Evolutionary conservation across 306 rosid genomes (phyloP).

Genomic region (Hylodesmum podocarpum): DNA sequence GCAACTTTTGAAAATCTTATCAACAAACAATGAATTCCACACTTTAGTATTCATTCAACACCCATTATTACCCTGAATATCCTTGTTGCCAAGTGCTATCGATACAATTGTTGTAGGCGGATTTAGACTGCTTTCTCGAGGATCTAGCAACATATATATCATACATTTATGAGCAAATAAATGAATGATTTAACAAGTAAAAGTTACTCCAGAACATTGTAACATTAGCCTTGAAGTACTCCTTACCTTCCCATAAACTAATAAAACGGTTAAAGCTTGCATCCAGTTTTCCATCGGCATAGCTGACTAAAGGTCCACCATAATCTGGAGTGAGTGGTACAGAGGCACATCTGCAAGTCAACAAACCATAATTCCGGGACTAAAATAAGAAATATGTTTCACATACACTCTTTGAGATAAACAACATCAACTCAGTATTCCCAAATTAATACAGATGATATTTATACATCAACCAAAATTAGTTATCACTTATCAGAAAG

Average conservation of each 20-base stretch:
- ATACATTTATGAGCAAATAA: background rate
- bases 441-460: too few relatives aligned
- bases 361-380: too few relatives aligned
- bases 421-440: too few relatives aligned
- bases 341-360: slow-evolving; percentile 54
- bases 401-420: too few relatives aligned
- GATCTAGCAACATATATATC: slow-evolving; percentile 57
- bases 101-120: slow-evolving; percentile 69
- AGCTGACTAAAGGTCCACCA: slow-evolving; percentile 67
- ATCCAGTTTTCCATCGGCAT: slow-evolving; percentile 88
- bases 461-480: too few relatives aligned
- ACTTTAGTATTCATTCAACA: slow-evolving; percentile 11
- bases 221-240: background rate
- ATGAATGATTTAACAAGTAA: background rate
- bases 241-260: slow-evolving; percentile 76
- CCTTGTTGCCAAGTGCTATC: slow-evolving; percentile 56
- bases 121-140: slow-evolving; percentile 62
- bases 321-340: slow-evolving; percentile 79
- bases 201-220: background rate
- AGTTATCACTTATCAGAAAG: too few relatives aligned
- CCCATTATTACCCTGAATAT: slow-evolving; percentile 55
- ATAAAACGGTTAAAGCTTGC: slow-evolving; percentile 69
- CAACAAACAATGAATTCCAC: background rate
- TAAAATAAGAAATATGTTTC: too few relatives aligned
- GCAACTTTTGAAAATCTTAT: background rate